A percentile compares a stretch with the other conserved stretches of the same genome.
Conservation (phyloP, 805 yeast species). For the Pichia phayaonensis region DNA sequence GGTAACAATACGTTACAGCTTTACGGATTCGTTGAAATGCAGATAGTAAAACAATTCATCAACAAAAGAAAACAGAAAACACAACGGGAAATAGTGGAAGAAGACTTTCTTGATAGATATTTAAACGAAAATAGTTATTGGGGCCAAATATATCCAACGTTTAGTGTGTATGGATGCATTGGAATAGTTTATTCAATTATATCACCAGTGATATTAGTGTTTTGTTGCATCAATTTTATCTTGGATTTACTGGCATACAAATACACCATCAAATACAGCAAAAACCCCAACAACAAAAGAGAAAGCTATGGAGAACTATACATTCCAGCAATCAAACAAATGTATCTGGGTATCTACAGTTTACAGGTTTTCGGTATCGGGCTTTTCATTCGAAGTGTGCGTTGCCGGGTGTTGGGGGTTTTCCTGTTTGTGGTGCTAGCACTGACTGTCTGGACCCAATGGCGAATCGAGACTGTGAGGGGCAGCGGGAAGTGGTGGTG, state of each 20-base stretch:
- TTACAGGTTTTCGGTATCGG: conserved; percentile 75
- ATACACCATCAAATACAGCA: conserved; percentile 56
- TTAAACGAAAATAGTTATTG: conserved; percentile 40
- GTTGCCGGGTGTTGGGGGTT: conserved; percentile 25
- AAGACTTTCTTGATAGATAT: conserved; percentile 31
- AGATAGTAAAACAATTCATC: conserved; percentile 28
- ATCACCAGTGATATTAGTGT: conserved; percentile 67
- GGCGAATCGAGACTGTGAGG: too few species aligned
- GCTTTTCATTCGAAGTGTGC: conserved; percentile 52
- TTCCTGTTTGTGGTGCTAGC: conserved; percentile 28
- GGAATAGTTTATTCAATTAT: conserved; percentile 72
- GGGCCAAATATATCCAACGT: conserved; percentile 75
- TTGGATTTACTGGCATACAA: conserved; percentile 60
- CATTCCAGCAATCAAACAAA: conserved; percentile 66
- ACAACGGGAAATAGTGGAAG: conserved; percentile 48
- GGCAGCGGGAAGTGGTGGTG: too few species aligned
- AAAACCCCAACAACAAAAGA: conserved; percentile 40
- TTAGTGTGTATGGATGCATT: conserved; percentile 70
- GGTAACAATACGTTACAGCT: conserved; percentile 65
- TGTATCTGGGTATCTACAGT: conserved; percentile 77
- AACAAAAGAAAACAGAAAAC: conserved; percentile 36
- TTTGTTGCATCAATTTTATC: conserved; percentile 48
- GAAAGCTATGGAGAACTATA: conserved; percentile 68
- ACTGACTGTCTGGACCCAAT: conserved; percentile 33
- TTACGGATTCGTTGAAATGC: conserved; percentile 38